A percentile compares a stretch with the other conserved stretches of the same genome.
These are phyloP conservation scores for Azolla pinnata DNA, from an alignment of 75 land plant species.

Conservation along the genomic window DNA sequence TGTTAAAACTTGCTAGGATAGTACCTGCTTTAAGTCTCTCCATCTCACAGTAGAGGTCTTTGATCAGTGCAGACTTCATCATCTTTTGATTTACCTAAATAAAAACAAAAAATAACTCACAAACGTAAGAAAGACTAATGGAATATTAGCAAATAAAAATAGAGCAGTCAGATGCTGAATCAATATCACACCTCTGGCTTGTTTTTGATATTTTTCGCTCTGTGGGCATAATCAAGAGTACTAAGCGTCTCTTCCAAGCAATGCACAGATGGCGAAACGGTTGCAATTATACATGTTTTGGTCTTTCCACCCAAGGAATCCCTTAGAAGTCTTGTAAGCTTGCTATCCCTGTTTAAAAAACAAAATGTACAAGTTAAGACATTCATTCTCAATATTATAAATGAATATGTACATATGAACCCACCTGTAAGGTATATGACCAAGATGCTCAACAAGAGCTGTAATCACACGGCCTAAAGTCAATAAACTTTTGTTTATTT, in stretches of 20 bases:
- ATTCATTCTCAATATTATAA: neutral
- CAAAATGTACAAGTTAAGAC: no score
- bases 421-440: constrained; percentile 69
- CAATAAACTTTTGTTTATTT: constrained; percentile 59
- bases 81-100: constrained; percentile 90
- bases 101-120: neutral
- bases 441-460: constrained; percentile 60
- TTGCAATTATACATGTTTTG: constrained; percentile 79
- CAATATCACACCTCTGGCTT: constrained; percentile 51
- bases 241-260: constrained; percentile 76
- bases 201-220: constrained; percentile 69
- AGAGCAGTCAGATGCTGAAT: constrained; percentile 1
- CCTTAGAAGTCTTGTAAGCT: constrained; percentile 59
- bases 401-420: neutral
- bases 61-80: constrained; percentile 91
- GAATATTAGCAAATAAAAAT: neutral
- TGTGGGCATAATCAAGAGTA: constrained; percentile 68
- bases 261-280: constrained; percentile 60
- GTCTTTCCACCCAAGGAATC: constrained; percentile 74
- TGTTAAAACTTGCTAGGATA: constrained; percentile 4
- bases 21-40: constrained; percentile 81
- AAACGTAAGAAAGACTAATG: neutral
- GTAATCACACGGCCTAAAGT: constrained; percentile 65
- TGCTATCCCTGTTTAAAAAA: constrained; percentile 50
- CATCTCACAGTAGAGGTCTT: constrained; percentile 82